Conservation (phyloP, 2,329 filamentous ascomycete species). For the Epichloe bromicola region DNA sequence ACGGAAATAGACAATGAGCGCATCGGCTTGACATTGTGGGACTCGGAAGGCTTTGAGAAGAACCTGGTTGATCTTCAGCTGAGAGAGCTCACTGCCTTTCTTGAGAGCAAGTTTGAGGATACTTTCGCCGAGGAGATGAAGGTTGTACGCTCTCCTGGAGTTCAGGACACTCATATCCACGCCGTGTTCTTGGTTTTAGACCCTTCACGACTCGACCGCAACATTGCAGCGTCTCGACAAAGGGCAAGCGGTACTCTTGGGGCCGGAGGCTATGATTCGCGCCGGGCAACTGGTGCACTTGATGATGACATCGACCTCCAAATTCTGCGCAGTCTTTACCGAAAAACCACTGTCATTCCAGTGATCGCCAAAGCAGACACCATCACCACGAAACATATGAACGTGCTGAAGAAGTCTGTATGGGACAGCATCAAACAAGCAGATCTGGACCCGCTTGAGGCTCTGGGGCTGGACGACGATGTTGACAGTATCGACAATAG, state of each 20-base stretch:
- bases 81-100: slow-evolving; percentile 77
- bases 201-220: slow-evolving; percentile 71
- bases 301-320: slow-evolving; percentile 87
- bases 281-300: slow-evolving; percentile 49
- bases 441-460: slow-evolving; percentile 77
- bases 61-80: slow-evolving; percentile 90
- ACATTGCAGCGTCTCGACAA: slow-evolving; percentile 55
- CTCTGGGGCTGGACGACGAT: slow-evolving; percentile 68
- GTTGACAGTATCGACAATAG: slow-evolving; percentile 45
- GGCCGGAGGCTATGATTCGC: slow-evolving; percentile 26
- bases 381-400: slow-evolving; percentile 91
- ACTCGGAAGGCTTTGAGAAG: slow-evolving; percentile 90
- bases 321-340: slow-evolving; percentile 73
- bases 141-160: slow-evolving; percentile 81
- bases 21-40: slow-evolving; percentile 88
- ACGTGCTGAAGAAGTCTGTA: slow-evolving; percentile 77
- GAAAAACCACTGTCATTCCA: slow-evolving; percentile 90
- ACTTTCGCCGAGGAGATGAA: slow-evolving; percentile 97
- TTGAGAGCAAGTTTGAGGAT: slow-evolving; percentile 97
- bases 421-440: slow-evolving; percentile 78
- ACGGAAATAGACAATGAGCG: slow-evolving; percentile 89
- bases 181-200: slow-evolving; percentile 89
- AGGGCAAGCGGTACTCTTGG: slow-evolving; percentile 37
- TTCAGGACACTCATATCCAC: slow-evolving; percentile 94
- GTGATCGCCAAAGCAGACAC: slow-evolving; percentile 96